Base-by-base conservation (phyloP, 2,329 filamentous ascomycete species). In the Dactylellina haptotyla region DNA sequence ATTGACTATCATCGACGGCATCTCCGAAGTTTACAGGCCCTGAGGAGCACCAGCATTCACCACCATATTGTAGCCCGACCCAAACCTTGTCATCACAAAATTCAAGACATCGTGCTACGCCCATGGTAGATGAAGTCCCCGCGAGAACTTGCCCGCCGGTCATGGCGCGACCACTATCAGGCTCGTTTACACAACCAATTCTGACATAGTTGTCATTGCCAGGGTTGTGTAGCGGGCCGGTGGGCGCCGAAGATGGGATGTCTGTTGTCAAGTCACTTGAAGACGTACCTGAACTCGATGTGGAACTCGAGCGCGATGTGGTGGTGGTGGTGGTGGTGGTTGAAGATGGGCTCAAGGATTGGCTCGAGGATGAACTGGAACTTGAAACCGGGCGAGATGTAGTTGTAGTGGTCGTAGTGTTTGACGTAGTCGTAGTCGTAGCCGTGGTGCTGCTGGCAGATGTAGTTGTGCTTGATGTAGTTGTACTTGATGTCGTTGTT, bases 171-270 rank as follows among this genome's bases (percentile, higher is more conserved):
- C 61, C 69, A 4, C 26, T 62, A n/a, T 26, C 39, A 3, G 69
- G 69, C 26, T 73, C 69, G 23, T 34, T 43, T 6, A 61, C 53
- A 51, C 69, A 73, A 8, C 69, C 69, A 57, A 78, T 76, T 62
- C 79, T 79, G n/a, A 77, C 78, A 58, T 79, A 80, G 62, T 79
- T 79, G 28, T 32, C 64, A 43, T 79, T 80, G 28, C 77, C 78
- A 23, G 69, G 69, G 30, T 61, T 56, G 12, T 73, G 77, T n/a
- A 77, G 57, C 1, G 77, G n/a, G n/a, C n/a, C n/a, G n/a, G n/a
- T n/a, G n/a, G n/a, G n/a, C n/a, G n/a, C n/a, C n/a, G n/a, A n/a
- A n/a, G n/a, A n/a, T n/a, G n/a, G n/a, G n/a, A n/a, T 56, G n/a
- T 34, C 41, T 8, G 51, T 25, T 5, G 51, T 56, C 8, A 34